Conservation (phyloP, 371 early-diverging fungal genomes). For the Mortierella sp. region DNA sequence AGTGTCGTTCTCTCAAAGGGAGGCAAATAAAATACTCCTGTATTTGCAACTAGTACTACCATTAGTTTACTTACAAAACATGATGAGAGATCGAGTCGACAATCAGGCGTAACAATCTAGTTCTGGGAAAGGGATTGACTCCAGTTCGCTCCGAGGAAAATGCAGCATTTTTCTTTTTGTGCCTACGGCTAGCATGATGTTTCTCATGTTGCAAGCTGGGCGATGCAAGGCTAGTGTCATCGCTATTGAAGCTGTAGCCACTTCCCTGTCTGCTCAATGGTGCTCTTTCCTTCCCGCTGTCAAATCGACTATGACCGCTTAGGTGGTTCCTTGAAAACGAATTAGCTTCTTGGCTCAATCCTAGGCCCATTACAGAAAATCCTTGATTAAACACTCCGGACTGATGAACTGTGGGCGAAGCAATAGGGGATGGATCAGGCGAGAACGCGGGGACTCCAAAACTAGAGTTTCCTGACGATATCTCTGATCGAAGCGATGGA, state of each 20-base stretch:
- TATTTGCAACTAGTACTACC: background rate
- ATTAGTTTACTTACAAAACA: conserved; percentile 67
- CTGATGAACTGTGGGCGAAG: conserved; percentile 28
- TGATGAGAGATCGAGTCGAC: conserved; percentile 76
- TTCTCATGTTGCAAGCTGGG: conserved; percentile 36
- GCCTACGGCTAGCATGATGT: conserved; percentile 17
- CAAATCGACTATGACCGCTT: conserved; percentile 1
- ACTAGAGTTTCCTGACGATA: conserved; percentile 3
- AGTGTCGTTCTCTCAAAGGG: background rate
- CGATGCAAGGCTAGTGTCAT: conserved; percentile 43
- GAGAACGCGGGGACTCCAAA: conserved; percentile 22
- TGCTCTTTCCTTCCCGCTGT: conserved; percentile 7
- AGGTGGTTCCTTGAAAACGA: conserved; percentile 5
- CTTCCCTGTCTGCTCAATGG: conserved; percentile 50
- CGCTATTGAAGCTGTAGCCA: conserved; percentile 52
- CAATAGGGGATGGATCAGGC: conserved; percentile 35
- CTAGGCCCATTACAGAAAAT: background rate
- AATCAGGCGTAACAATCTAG: conserved; percentile 67
- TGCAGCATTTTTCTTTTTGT: conserved; percentile 31
- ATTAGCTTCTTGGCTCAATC: background rate
- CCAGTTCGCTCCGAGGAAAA: conserved; percentile 33
- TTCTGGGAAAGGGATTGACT: conserved; percentile 62
- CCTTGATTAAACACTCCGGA: conserved; percentile 25
- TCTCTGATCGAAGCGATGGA: conserved; percentile 9
- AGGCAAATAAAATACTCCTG: background rate